Evolutionary conservation across 352 stramenopile species (phyloP).

Genomic region (Phytophthora tubulina): DNA sequence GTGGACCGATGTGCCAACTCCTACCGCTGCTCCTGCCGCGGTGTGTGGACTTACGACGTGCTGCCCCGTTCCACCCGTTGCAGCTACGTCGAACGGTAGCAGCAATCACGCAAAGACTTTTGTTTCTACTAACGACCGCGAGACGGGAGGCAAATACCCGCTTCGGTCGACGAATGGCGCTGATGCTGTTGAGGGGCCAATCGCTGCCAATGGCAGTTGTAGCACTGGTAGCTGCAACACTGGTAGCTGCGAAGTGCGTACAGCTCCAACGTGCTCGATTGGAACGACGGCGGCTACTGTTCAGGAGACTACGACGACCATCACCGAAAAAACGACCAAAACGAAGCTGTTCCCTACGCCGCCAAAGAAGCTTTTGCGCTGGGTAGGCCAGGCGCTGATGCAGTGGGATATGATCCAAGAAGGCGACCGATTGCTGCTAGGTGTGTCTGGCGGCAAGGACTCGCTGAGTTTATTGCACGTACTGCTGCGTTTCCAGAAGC

Average conservation of each 20-base stretch:
- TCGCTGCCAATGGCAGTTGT: conserved; percentile 19
- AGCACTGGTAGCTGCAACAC: conserved; percentile 37
- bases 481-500: conserved; percentile 94
- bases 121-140: conserved; percentile 33
- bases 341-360: conserved; percentile 70
- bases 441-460: conserved; percentile 98
- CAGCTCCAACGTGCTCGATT: conserved; percentile 27
- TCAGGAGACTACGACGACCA: conserved; percentile 51
- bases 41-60: conserved; percentile 29
- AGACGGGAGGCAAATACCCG: conserved; percentile 65
- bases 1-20: conserved; percentile 41
- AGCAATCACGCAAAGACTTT: conserved; percentile 30
- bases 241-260: conserved; percentile 16
- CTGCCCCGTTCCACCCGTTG: conserved; percentile 20
- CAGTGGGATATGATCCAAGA: conserved; percentile 97
- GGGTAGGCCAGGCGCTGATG: conserved; percentile 90
- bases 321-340: conserved; percentile 57
- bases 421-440: conserved; percentile 95
- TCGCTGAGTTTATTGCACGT: conserved; percentile 97
- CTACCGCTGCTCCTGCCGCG: conserved; percentile 5
- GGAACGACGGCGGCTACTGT: conserved; percentile 34
- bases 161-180: conserved; percentile 43
- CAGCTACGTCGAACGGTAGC: conserved; percentile 29
- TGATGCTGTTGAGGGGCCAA: conserved; percentile 21
- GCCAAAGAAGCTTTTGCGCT: conserved; percentile 83